phyloP scores from a whole-genome alignment of 352 stramenopile species.

The Phytophthora colocasiae region DNA sequence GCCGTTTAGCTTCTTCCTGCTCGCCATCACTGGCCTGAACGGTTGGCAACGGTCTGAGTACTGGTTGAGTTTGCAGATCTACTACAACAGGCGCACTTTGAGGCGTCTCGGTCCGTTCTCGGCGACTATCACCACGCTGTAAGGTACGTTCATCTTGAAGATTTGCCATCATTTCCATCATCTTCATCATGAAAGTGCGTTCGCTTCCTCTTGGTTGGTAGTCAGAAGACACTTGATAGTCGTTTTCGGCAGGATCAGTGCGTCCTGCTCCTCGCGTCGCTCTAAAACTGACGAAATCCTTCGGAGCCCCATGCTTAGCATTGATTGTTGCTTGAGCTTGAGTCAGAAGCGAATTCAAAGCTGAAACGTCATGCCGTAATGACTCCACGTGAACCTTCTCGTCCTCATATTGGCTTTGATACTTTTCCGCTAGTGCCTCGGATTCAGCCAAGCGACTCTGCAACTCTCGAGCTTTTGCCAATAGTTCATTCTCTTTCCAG shows the following conservation, averaged over 20 bases:
- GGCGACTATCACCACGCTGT: background rate
- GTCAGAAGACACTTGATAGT: background rate
- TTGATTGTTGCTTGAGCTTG: constrained; percentile 66
- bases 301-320: constrained; percentile 37
- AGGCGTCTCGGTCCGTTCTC: background rate
- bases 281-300: constrained; percentile 19
- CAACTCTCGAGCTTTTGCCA: constrained; percentile 54
- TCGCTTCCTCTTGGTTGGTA: constrained; percentile 27
- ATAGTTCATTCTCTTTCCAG: constrained; percentile 69
- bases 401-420: constrained; percentile 78
- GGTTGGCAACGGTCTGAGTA: background rate
- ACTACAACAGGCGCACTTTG: background rate
- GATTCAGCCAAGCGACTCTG: constrained; percentile 57
- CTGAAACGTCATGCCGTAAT: constrained; percentile 70
- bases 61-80: background rate
- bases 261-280: background rate
- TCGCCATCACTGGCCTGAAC: constrained; percentile 26
- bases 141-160: constrained; percentile 21
- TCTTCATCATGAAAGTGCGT: constrained; percentile 59
- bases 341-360: constrained; percentile 64
- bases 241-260: constrained; percentile 6
- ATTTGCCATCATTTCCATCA: constrained; percentile 74
- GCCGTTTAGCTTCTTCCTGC: constrained; percentile 51
- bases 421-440: constrained; percentile 64
- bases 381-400: constrained; percentile 78